phyloP scores from a whole-genome alignment of 2,329 filamentous ascomycete species.

The Beauveria varroae region DNA sequence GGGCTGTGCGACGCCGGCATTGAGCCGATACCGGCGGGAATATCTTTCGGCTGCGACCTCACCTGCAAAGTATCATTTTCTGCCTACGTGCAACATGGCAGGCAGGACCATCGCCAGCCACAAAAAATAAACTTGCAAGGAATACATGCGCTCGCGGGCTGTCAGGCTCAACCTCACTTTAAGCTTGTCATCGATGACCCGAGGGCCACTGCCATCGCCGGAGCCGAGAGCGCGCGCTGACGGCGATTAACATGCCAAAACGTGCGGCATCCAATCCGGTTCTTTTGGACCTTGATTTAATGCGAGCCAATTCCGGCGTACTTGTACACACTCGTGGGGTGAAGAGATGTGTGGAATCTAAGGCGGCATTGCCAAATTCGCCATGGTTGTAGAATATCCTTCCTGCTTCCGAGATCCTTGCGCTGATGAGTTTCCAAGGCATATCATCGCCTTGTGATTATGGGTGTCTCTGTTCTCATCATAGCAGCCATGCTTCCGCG shows the following conservation, averaged over 20 bases:
- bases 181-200: not conserved
- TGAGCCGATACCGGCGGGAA: conserved; percentile 4
- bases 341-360: not conserved
- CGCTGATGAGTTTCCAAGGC: too few species aligned
- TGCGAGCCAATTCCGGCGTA: not conserved
- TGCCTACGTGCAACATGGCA: not conserved
- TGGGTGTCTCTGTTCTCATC: not conserved
- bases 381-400: not conserved
- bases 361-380: not conserved
- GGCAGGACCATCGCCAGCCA: not conserved
- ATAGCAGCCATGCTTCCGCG: too few species aligned
- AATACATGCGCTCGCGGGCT: not conserved
- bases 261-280: conserved; percentile 2
- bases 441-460: not conserved
- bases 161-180: not conserved
- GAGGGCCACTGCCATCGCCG: conserved; percentile 5
- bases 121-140: not conserved
- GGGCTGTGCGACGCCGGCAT: conserved; percentile 1
- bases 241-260: not conserved
- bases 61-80: conserved; percentile 1
- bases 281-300: not conserved
- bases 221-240: not conserved
- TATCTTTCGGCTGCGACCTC: conserved; percentile 6
- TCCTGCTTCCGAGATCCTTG: not conserved
- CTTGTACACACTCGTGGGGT: not conserved